phyloP scores from a whole-genome alignment of 2,329 filamentous ascomycete species.

The Trichoderma asperellum region DNA sequence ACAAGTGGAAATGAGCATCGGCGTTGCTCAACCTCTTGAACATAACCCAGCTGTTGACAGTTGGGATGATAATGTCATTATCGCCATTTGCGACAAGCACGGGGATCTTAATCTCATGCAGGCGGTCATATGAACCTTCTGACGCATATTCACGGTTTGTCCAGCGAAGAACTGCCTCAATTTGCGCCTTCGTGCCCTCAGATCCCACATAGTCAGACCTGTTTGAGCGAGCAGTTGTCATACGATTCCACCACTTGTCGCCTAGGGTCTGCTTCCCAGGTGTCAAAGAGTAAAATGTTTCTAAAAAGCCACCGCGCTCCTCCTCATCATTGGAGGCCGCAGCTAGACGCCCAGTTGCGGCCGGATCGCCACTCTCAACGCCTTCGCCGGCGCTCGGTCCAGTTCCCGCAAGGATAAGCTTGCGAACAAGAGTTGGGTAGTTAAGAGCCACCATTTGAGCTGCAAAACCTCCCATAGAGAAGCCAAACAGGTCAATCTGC shows the following conservation, averaged over 20 bases:
- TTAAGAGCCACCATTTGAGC: constrained; percentile 20
- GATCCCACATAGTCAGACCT: not conserved
- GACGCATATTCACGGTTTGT: not conserved
- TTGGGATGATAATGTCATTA: constrained; percentile 21
- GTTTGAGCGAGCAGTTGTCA: constrained; percentile 9
- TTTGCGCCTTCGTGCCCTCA: not conserved
- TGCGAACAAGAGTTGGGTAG: constrained; percentile 7
- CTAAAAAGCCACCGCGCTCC: constrained; percentile 7
- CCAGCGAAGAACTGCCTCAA: not conserved
- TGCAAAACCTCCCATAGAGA: constrained; percentile 21
- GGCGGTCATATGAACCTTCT: not conserved
- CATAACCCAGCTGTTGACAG: constrained; percentile 22
- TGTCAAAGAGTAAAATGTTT: constrained; percentile 12
- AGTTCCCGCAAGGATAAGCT: constrained; percentile 11
- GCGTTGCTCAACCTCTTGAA: constrained; percentile 16
- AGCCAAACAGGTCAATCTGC: not conserved
- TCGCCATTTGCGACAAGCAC: constrained; percentile 16
- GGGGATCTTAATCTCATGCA: constrained; percentile 13
- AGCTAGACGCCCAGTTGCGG: not conserved
- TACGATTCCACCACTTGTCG: constrained; percentile 5
- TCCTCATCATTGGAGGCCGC: constrained; percentile 13
- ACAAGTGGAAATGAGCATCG: constrained; percentile 15
- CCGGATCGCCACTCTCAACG: not conserved
- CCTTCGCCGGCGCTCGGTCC: constrained; percentile 21
- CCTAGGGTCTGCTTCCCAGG: not conserved